Percentiles rank a stretch among this genome's conserved stretches.
Conservation (phyloP, 352 stramenopile genomes). For the Pythium biforme region DNA sequence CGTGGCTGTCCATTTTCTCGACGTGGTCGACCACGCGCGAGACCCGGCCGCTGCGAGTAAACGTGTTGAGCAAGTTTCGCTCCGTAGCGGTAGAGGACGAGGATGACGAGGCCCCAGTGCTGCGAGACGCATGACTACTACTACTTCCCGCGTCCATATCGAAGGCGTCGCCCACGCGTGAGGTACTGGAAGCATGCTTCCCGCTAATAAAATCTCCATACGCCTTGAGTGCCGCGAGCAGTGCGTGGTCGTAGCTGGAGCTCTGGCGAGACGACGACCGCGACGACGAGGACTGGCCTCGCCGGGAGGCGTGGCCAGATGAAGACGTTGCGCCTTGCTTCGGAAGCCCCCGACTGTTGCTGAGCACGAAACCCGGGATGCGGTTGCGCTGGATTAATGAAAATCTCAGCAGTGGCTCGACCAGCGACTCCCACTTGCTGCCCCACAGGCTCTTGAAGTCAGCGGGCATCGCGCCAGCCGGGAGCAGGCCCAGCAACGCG, state of each 20-base stretch:
- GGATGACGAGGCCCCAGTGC: neutral
- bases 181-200: neutral
- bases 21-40: conserved; percentile 62
- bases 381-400: conserved; percentile 76
- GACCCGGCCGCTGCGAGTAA: conserved; percentile 59
- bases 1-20: conserved; percentile 68
- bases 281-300: conserved; percentile 18
- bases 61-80: conserved; percentile 61
- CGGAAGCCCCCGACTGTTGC: conserved; percentile 47
- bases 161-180: neutral
- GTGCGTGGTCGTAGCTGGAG: conserved; percentile 51
- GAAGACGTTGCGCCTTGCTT: conserved; percentile 29
- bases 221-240: conserved; percentile 60
- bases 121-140: neutral
- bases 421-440: conserved; percentile 54
- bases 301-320: neutral
- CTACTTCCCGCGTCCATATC: neutral
- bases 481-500: conserved; percentile 62
- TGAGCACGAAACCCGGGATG: conserved; percentile 61
- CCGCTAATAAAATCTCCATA: conserved; percentile 74
- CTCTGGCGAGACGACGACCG: conserved; percentile 31
- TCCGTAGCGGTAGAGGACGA: conserved; percentile 17
- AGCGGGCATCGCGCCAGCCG: conserved; percentile 66
- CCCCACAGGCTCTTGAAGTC: conserved; percentile 81
- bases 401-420: conserved; percentile 69